These are phyloP conservation scores for Garcia nutans DNA, from an alignment of 345 rosid genomes.

Conservation along the genomic window DNA sequence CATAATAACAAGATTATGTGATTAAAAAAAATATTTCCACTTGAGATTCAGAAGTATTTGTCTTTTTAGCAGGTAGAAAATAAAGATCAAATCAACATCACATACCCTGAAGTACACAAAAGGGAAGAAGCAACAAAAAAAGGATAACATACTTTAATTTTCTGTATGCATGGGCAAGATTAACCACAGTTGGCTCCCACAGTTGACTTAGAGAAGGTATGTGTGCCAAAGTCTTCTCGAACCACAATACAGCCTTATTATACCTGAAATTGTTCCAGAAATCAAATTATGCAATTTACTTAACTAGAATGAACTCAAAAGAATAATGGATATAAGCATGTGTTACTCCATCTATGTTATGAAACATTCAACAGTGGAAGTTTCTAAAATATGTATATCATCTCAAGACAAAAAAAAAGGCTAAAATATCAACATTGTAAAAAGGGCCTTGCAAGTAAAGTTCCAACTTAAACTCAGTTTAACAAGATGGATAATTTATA, in stretches of 20 bases:
- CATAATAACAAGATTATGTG: too few relatives aligned
- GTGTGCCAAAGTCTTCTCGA: slow-evolving; percentile 82
- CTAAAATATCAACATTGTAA: not conserved
- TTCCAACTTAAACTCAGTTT: slow-evolving; percentile 3
- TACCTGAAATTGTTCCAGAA: slow-evolving; percentile 59
- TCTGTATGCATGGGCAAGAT: slow-evolving; percentile 86
- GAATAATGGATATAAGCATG: not conserved
- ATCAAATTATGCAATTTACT: slow-evolving; percentile 10
- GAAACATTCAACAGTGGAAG: too few relatives aligned
- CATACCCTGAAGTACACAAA: not conserved
- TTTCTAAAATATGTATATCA: too few relatives aligned
- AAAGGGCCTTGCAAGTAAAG: not conserved
- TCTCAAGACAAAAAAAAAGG: not conserved
- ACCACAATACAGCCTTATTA: slow-evolving; percentile 76
- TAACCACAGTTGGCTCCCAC: slow-evolving; percentile 91
- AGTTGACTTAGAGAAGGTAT: slow-evolving; percentile 70
- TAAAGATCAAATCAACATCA: not conserved
- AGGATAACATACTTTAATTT: slow-evolving; percentile 61
- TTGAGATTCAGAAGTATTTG: not conserved
- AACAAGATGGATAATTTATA: not conserved
- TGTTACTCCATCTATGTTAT: not conserved
- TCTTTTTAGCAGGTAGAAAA: not conserved
- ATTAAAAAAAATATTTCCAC: not conserved
- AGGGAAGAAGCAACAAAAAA: slow-evolving; percentile 13
- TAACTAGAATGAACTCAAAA: not conserved